Percentiles rank a stretch among this genome's conserved stretches.
These are phyloP conservation scores for Tricladium varicosporioides DNA, from an alignment of 2,329 filamentous ascomycete species.

Conservation along the genomic window DNA sequence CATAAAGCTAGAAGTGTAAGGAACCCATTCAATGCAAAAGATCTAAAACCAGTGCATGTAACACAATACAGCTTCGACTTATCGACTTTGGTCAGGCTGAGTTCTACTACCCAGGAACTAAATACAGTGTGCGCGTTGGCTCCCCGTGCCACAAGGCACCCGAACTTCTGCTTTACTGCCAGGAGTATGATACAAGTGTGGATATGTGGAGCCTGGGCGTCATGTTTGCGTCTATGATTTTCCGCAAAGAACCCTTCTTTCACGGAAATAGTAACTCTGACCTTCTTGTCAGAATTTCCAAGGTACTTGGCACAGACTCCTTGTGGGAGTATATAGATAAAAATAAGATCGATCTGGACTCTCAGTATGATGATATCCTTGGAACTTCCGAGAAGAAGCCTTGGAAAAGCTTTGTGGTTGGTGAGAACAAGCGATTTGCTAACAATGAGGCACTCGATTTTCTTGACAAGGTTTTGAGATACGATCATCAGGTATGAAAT, in stretches of 20 bases:
- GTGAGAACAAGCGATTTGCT: constrained; percentile 95
- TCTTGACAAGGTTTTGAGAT: constrained; percentile 92
- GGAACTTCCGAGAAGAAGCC: constrained; percentile 95
- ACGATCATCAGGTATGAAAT: constrained; percentile 84
- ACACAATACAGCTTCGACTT: constrained; percentile 70
- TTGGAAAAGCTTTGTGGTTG: constrained; percentile 95
- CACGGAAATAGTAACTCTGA: constrained; percentile 98
- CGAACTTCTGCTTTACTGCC: constrained; percentile 94
- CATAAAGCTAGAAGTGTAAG: constrained; percentile 93
- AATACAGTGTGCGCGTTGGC: constrained; percentile 97
- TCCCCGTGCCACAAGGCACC: constrained; percentile 98
- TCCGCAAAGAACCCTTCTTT: constrained; percentile 98
- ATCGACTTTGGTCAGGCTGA: constrained; percentile 99
- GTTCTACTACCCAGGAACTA: constrained; percentile 96
- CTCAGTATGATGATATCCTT: constrained; percentile 97
- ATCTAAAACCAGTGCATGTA: constrained; percentile 9
- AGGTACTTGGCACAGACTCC: constrained; percentile 95
- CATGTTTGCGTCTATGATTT: constrained; percentile 99
- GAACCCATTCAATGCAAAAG: background rate
- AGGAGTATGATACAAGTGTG: constrained; percentile 98
- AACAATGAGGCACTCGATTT: constrained; percentile 98
- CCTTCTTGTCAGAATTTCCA: constrained; percentile 98
- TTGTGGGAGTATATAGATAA: constrained; percentile 98
- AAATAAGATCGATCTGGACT: constrained; percentile 97
- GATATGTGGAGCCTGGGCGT: constrained; percentile 99